A percentile compares a stretch with the other conserved stretches of the same genome.
Evolutionary conservation across 2,329 filamentous ascomycete species (phyloP).

Genomic region (Fragosphaeria purpurea): DNA sequence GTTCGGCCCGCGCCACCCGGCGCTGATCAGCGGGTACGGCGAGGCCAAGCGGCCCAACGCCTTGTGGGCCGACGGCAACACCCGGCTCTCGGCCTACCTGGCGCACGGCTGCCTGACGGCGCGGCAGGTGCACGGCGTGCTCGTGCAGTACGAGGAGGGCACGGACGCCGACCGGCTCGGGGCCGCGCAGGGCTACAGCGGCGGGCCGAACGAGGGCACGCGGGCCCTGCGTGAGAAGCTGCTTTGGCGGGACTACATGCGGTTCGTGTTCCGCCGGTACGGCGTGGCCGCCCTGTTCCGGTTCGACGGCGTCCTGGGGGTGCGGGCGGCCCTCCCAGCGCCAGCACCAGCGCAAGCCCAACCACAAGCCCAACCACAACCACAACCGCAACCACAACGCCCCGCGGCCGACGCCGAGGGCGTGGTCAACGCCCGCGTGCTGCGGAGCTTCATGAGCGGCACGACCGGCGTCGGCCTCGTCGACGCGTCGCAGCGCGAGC

Average conservation of each 20-base stretch:
- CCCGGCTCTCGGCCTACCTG: slow-evolving; percentile 65
- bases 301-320: too few species aligned
- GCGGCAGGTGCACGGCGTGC: slow-evolving; percentile 59
- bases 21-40: slow-evolving; percentile 55
- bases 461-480: slow-evolving; percentile 68
- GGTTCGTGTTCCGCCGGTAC: slow-evolving; percentile 58
- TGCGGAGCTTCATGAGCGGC: slow-evolving; percentile 54
- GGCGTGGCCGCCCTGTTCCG: slow-evolving; percentile 19
- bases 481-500: slow-evolving; percentile 65
- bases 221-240: slow-evolving; percentile 61
- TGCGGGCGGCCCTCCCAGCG: too few species aligned
- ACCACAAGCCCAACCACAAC: too few species aligned
- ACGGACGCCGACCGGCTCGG: slow-evolving; percentile 29
- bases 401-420: too few species aligned
- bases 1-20: slow-evolving; percentile 36
- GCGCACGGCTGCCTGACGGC: slow-evolving; percentile 63
- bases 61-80: slow-evolving; percentile 64
- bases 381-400: too few species aligned
- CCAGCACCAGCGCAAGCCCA: too few species aligned
- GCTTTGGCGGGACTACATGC: slow-evolving; percentile 74
- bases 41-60: slow-evolving; percentile 53
- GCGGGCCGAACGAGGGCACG: slow-evolving; percentile 65
- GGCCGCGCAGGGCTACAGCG: slow-evolving; percentile 46
- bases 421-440: background rate
- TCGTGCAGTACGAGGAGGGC: slow-evolving; percentile 61